These are phyloP conservation scores for Ceraceosorus bombacis DNA, from an alignment of 1,284 basidiomycete species.

Conservation along the genomic window DNA sequence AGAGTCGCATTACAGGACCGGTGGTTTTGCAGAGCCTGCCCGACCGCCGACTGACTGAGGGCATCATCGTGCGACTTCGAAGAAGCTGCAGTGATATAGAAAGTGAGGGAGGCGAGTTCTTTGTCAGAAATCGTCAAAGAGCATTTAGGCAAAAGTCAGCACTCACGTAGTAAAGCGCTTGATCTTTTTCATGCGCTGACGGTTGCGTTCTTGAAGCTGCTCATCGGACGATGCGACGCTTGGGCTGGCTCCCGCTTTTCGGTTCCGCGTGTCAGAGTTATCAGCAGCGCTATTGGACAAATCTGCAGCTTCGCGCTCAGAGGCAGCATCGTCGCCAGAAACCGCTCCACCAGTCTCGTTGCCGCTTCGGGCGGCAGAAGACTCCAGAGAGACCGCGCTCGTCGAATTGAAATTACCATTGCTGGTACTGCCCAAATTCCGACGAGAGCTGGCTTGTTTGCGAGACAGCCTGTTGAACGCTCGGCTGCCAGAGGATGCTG, in stretches of 20 bases:
- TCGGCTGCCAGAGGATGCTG: conserved; percentile 8
- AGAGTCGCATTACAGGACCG: no score
- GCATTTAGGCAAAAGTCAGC: neutral
- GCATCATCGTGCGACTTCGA: no score
- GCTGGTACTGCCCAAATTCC: conserved; percentile 6
- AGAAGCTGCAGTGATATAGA: no score
- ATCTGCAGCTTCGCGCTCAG: conserved; percentile 12
- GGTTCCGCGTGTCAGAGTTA: conserved; percentile 10
- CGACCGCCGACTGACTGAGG: no score
- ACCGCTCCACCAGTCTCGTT: neutral
- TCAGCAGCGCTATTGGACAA: conserved; percentile 2
- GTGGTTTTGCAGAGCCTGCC: no score
- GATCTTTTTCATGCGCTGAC: conserved; percentile 27
- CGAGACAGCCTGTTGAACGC: conserved; percentile 26
- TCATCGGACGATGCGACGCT: conserved; percentile 16
- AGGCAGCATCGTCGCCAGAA: conserved; percentile 2
- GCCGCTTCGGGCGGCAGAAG: conserved; percentile 1
- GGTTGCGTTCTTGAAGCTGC: conserved; percentile 15
- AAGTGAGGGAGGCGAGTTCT: no score
- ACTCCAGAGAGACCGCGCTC: conserved; percentile 14
- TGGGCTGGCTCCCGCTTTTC: conserved; percentile 12
- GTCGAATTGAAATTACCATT: conserved; percentile 18
- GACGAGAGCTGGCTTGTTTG: neutral
- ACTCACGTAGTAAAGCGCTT: conserved; percentile 23
- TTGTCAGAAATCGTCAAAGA: no score